Base-by-base conservation (phyloP, 352 stramenopile species). In the Pythium rishiriense region DNA sequence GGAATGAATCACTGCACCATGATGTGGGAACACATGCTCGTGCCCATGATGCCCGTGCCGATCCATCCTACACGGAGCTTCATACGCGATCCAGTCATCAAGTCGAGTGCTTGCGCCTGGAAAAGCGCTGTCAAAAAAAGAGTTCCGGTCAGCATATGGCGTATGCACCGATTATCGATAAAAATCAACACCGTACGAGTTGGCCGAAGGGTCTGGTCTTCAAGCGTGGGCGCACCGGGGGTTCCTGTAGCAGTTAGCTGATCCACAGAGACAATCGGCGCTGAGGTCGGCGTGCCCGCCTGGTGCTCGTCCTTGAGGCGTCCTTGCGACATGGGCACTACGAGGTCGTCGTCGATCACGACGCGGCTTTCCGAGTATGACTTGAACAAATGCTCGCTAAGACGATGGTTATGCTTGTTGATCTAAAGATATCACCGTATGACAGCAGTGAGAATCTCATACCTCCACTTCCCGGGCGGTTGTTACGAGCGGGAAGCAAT, bases 21-120 rank as follows among this genome's bases (percentile, higher is more conserved):
- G 50, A 97, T 78, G 68, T 97, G 90, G 9, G 73, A 63, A 42
- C 87, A 96, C 90, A 97, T 97, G 70, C 82, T 94, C 21, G 78
- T 85, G 47, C 89, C 89, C 89, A 97, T 97, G 59, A 96, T 93
- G 6, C 88, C 88, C 1, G 74, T 87, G 61, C 88, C 90, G 25
- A 97, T 86, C 86, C 88, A 97, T 31, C 90, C 90, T 10, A 96
- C 76, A 54, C 85, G 81, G 47, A 83, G 77, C 62, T 91, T 93
- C 42, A 80, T 62, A 21, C 83, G 76, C 37, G 83, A 79, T 0
- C 67, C 72, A 39, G 62, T 69, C 65, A 91, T 82, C 45, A 89
- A 55, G 24, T 90, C 83, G 10, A 93, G 68, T 0, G 76, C 67
- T 64, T 88, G 77, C 6, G 73, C 47, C 52, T 85, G 81, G 56